Evolutionary conservation across 1,284 basidiomycete species (phyloP).

Genomic region (Cutaneotrichosporon sp.): DNA sequence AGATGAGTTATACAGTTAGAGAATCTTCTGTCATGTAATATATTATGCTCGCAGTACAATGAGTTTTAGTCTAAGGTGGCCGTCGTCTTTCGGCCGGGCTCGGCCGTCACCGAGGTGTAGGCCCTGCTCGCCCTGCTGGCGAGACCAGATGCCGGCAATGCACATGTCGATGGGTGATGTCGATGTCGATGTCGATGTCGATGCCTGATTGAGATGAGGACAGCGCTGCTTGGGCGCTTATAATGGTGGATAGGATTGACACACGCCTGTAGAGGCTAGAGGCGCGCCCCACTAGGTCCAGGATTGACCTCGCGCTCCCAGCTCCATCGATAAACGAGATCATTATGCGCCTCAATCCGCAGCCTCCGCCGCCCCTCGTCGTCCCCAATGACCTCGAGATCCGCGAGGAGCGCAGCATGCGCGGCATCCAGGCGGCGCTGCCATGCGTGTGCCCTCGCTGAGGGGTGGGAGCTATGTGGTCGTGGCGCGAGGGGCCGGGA

Average conservation of each 20-base stretch:
- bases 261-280: not conserved
- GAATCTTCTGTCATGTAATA: not conserved
- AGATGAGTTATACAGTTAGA: not conserved
- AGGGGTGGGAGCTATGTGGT: not conserved
- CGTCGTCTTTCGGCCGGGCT: too few relatives aligned
- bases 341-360: constrained; percentile 5
- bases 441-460: not conserved
- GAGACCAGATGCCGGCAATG: too few relatives aligned
- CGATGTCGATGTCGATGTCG: too few relatives aligned
- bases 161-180: too few relatives aligned
- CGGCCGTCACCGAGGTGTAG: too few relatives aligned
- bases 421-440: not conserved
- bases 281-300: not conserved
- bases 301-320: constrained; percentile 1
- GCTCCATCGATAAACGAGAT: constrained; percentile 8
- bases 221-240: too few relatives aligned
- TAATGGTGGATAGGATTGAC: too few relatives aligned
- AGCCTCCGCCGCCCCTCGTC: not conserved
- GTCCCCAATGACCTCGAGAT: constrained; percentile 9
- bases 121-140: too few relatives aligned
- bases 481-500: not conserved
- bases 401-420: constrained; percentile 6
- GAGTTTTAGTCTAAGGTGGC: too few relatives aligned
- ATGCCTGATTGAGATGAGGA: too few relatives aligned
- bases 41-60: not conserved